A percentile compares a stretch with the other conserved stretches of the same genome.
Conservation (phyloP, 1,284 basidiomycete species). For the Microbotryomycetes sp. region DNA sequence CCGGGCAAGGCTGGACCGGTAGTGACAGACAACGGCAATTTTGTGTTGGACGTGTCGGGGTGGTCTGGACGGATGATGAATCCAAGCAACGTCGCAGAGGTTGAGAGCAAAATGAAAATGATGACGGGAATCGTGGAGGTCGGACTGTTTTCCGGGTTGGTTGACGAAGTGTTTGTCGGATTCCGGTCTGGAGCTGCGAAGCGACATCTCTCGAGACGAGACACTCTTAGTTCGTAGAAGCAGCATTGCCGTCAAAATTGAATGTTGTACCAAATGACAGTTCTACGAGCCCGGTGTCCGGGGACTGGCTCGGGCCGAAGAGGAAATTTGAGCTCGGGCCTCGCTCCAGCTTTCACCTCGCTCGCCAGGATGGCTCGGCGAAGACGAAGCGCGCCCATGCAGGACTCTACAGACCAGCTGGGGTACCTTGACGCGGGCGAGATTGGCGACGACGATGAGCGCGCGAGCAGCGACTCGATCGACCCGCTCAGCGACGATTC, state of each 20-base stretch:
- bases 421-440: background rate
- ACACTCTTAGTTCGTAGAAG: background rate
- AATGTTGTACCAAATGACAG: too few species aligned
- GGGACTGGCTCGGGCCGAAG: background rate
- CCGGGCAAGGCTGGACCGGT: slow-evolving; percentile 55
- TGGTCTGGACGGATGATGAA: background rate
- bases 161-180: slow-evolving; percentile 93
- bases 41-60: slow-evolving; percentile 76
- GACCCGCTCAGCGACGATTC: slow-evolving; percentile 15
- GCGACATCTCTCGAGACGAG: background rate
- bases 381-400: background rate
- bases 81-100: slow-evolving; percentile 49
- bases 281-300: too few species aligned
- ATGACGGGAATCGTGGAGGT: slow-evolving; percentile 94
- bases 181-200: background rate
- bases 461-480: background rate
- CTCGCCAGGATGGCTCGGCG: background rate
- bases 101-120: slow-evolving; percentile 28
- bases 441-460: background rate
- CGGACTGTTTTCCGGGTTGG: slow-evolving; percentile 86
- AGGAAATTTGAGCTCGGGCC: background rate
- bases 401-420: background rate
- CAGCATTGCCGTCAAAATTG: background rate
- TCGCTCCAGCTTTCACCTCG: too few species aligned
- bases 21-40: slow-evolving; percentile 83